phyloP scores from a whole-genome alignment of 176 grass and related monocot genomes.

The Aegilops speltoides region DNA sequence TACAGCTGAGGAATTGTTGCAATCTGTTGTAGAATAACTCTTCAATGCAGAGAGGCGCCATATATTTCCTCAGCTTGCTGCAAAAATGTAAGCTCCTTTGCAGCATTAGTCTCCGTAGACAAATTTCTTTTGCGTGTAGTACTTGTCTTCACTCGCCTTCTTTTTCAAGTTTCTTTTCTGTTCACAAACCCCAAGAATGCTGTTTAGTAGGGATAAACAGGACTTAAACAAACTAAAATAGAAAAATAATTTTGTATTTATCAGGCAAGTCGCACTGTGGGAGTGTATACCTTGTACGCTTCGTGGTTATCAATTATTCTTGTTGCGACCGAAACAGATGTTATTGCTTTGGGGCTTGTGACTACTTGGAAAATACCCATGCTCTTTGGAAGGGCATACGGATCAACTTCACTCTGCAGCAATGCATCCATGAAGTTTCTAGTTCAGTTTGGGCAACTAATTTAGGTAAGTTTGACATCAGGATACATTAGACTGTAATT shows the following conservation, averaged over 20 bases:
- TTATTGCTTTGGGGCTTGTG: slow-evolving; percentile 71
- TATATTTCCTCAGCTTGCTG: slow-evolving; percentile 21
- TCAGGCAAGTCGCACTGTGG: neutral
- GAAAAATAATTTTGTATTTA: neutral
- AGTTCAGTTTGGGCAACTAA: slow-evolving; percentile 18
- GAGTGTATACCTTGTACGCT: slow-evolving; percentile 76
- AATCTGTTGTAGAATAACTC: slow-evolving; percentile 43
- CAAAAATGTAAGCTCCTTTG: slow-evolving; percentile 30
- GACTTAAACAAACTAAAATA: slow-evolving; percentile 1
- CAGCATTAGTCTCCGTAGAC: slow-evolving; percentile 63
- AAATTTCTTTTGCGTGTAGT: slow-evolving; percentile 87
- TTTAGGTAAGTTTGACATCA: slow-evolving; percentile 9
- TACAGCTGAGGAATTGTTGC: slow-evolving; percentile 27
- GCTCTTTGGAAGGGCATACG: slow-evolving; percentile 71
- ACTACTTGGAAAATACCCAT: slow-evolving; percentile 77
- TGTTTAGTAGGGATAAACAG: neutral
- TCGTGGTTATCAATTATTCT: slow-evolving; percentile 84
- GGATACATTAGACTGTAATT: slow-evolving; percentile 17
- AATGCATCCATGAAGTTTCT: slow-evolving; percentile 25
- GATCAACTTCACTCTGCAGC: slow-evolving; percentile 56
- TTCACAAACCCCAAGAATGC: slow-evolving; percentile 11
- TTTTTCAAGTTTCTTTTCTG: slow-evolving; percentile 90
- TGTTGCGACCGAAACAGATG: slow-evolving; percentile 61
- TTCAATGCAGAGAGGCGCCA: slow-evolving; percentile 23
- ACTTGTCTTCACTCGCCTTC: slow-evolving; percentile 78